Conservation (phyloP, 257 asterid genomes). For the Linderniella brevidens region DNA sequence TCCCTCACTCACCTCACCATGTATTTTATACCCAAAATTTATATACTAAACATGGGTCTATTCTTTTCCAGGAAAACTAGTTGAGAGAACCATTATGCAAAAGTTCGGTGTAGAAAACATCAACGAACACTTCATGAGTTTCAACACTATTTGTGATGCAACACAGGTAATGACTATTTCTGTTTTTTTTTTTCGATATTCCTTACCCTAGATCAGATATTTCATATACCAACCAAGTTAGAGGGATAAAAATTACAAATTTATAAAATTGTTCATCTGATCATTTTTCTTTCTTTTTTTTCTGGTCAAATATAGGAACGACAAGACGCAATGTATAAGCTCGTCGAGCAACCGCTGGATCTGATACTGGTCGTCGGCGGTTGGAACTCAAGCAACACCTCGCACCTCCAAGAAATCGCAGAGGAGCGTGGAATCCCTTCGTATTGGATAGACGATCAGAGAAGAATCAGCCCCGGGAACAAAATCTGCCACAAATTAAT, state of each 20-base stretch:
- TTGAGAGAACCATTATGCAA: slow-evolving; percentile 75
- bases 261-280: too few species aligned
- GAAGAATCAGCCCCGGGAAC: slow-evolving; percentile 90
- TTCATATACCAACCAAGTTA: too few species aligned
- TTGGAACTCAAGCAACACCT: slow-evolving; percentile 99
- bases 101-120: slow-evolving; percentile 79
- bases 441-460: slow-evolving; percentile 81
- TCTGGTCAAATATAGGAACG: slow-evolving; percentile 36
- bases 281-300: too few species aligned
- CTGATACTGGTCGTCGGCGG: slow-evolving; percentile 94
- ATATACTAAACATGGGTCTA: slow-evolving; percentile 7
- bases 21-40: too few species aligned
- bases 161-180: slow-evolving; percentile 52
- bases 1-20: too few species aligned
- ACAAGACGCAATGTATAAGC: slow-evolving; percentile 98
- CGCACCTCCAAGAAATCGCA: slow-evolving; percentile 91
- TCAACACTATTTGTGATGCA: slow-evolving; percentile 97
- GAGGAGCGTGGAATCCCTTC: slow-evolving; percentile 92
- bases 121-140: slow-evolving; percentile 77
- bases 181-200: too few species aligned
- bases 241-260: too few species aligned
- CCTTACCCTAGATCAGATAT: too few species aligned
- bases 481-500: slow-evolving; percentile 59
- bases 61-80: slow-evolving; percentile 34
- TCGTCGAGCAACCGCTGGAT: slow-evolving; percentile 65